phyloP scores from a whole-genome alignment of 768 basidiomycete genomes.

The Dictyophora rubrovolvata region DNA sequence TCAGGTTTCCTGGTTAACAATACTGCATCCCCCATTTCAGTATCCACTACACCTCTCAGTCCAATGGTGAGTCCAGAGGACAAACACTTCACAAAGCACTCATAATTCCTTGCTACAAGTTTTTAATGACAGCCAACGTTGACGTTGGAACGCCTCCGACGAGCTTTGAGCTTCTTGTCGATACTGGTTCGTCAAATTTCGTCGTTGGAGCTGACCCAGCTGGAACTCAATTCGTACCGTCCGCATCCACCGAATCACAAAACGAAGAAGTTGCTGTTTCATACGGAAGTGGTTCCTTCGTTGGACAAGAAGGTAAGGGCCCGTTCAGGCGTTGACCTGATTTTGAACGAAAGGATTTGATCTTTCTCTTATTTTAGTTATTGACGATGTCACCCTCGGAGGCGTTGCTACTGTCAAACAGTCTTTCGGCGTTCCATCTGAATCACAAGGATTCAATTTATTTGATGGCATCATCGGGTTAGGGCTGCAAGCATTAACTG shows the following conservation, averaged over 20 bases:
- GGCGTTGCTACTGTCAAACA: conserved; percentile 25
- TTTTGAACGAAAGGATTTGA: not conserved
- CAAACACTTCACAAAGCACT: not conserved
- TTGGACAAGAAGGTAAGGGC: conserved; percentile 7
- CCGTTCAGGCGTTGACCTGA: not conserved
- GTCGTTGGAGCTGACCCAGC: conserved; percentile 48
- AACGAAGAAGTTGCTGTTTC: conserved; percentile 31
- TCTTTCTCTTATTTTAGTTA: conserved; percentile 20
- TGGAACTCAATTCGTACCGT: conserved; percentile 28
- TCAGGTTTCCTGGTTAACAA: not conserved
- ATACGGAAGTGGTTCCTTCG: not conserved
- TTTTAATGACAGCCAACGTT: conserved; percentile 40
- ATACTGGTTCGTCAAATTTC: conserved; percentile 49
- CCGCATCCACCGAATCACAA: conserved; percentile 38
- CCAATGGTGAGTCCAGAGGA: not conserved
- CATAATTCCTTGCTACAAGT: not conserved
- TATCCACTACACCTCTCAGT: not conserved
- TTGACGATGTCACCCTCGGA: conserved; percentile 47
- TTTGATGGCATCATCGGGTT: conserved; percentile 31
- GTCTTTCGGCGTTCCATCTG: conserved; percentile 27
- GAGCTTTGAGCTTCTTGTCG: conserved; percentile 42
- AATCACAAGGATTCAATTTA: conserved; percentile 15
- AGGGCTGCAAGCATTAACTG: conserved; percentile 25
- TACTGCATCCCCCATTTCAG: not conserved
- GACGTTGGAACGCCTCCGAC: conserved; percentile 43